A percentile compares a stretch with the other conserved stretches of the same genome.
phyloP scores from a whole-genome alignment of 768 basidiomycete genomes.

The Mycena metata region DNA sequence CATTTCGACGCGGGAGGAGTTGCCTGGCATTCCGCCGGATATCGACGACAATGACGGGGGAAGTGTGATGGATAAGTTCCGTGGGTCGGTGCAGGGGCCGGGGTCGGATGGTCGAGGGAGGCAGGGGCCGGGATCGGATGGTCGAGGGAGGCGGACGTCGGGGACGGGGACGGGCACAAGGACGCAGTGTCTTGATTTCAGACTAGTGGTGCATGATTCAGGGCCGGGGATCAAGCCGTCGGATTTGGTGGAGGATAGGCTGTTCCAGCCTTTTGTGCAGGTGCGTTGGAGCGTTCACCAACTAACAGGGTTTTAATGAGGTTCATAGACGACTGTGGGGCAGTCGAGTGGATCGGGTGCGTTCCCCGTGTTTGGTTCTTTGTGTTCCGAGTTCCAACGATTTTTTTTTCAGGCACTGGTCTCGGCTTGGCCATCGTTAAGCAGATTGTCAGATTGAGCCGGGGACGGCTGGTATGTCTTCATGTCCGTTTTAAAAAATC shows the following conservation, averaged over 20 bases:
- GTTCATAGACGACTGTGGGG: constrained; percentile 51
- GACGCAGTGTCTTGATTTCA: constrained; percentile 36
- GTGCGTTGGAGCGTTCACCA: constrained; percentile 9
- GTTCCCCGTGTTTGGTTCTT: neutral
- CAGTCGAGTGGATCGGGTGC: constrained; percentile 51
- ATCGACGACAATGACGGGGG: constrained; percentile 13
- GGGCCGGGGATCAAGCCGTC: constrained; percentile 41
- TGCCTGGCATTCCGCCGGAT: constrained; percentile 31
- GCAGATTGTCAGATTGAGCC: constrained; percentile 56
- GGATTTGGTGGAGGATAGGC: constrained; percentile 40
- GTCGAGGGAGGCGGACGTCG: constrained; percentile 16
- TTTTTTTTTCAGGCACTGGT: constrained; percentile 45
- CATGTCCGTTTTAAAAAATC: neutral
- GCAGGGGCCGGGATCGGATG: neutral
- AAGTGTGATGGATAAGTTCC: no score
- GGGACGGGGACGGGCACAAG: constrained; percentile 15
- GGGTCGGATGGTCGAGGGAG: no score
- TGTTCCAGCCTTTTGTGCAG: constrained; percentile 45
- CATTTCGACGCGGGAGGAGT: constrained; percentile 29
- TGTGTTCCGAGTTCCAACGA: no score
- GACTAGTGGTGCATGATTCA: constrained; percentile 37
- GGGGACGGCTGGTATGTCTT: constrained; percentile 53
- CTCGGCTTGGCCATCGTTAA: constrained; percentile 59
- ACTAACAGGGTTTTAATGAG: neutral
- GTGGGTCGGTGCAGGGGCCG: no score